Base-by-base conservation (phyloP, 208 protist genomes). In the Trypanosoma vivax region DNA sequence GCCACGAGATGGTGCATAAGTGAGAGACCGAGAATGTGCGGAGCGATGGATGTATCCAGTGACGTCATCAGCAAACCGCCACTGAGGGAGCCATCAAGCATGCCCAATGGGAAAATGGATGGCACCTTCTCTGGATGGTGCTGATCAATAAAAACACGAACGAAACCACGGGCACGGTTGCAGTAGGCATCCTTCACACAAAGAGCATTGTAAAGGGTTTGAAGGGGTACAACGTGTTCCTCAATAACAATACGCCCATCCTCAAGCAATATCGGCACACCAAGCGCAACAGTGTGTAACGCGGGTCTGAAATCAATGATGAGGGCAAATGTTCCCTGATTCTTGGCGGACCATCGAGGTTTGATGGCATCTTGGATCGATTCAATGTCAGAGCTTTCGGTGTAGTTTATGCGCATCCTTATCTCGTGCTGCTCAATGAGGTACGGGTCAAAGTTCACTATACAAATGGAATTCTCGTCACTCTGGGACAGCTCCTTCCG, bases 401-500 rank as follows among this genome's bases (percentile, higher is more conserved):
- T 76, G 48, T 74, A 67, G 63, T 92, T 90, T 37, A 76, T 67
- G 31, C 68, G 70, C 65, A 89, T 73, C 27, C 73, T 69, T 60
- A 80, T 55, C 70, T 93, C 81, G 28, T 76, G 53, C 70, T 88
- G 73, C 53, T 95, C 83, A 57, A 95, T 65, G 27, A 87, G 41
- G 68, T 93, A 88, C 16, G 88, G 88, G 53, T 95, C 79, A 65
- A 76, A 92, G 65, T 95, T 89, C 50, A 95, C 75, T 54, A 95
- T 76, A 70, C 80, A 88, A 11, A 85, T 65, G 6, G 78, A 79
- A 34, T 76, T 64, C 27, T 48, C 39, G 23, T 90, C 78, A 2
- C n/a, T 53, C 6, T 72, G 60, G 25, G 83, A 63, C 9, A 94
- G 55, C 56, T 90, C 80, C 59, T 91, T 92, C 21, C 88, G 81